These are phyloP conservation scores for Ichthyophthirius multifiliis DNA, from an alignment of 169 alveolate species.

Conservation along the genomic window DNA sequence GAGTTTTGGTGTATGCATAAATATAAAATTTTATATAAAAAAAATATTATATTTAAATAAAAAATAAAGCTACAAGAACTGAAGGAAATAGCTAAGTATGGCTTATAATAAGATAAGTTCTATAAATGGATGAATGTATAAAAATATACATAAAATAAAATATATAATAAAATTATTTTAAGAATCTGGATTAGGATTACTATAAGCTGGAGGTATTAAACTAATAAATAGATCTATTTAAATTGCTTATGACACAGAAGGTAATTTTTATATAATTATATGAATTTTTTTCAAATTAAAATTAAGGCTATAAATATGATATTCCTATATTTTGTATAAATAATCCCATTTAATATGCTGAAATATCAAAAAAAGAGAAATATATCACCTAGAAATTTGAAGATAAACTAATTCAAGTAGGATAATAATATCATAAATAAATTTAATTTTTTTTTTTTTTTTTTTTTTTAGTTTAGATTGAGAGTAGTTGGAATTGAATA, in stretches of 20 bases:
- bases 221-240: conserved; percentile 30
- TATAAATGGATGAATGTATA: conserved; percentile 32
- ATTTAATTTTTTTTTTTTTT: not conserved
- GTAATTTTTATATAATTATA: not conserved
- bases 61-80: conserved; percentile 50
- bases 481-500: not conserved
- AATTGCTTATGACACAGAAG: conserved; percentile 27
- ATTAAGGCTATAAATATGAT: conserved; percentile 39
- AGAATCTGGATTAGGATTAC: conserved; percentile 13
- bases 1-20: conserved; percentile 65
- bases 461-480: not conserved
- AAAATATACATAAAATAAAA: not conserved
- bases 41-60: not conserved
- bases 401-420: not conserved
- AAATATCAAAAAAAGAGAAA: not conserved
- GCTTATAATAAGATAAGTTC: conserved; percentile 22
- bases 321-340: conserved; percentile 29
- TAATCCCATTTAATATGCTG: conserved; percentile 23
- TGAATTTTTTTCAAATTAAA: not conserved
- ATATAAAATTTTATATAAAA: not conserved
- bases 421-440: not conserved
- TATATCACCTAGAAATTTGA: not conserved
- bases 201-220: conserved; percentile 36
- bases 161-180: not conserved
- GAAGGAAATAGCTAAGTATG: conserved; percentile 54